Base-by-base conservation (phyloP, 23 red algal genomes). In the Cyanidium caldarium region DNA sequence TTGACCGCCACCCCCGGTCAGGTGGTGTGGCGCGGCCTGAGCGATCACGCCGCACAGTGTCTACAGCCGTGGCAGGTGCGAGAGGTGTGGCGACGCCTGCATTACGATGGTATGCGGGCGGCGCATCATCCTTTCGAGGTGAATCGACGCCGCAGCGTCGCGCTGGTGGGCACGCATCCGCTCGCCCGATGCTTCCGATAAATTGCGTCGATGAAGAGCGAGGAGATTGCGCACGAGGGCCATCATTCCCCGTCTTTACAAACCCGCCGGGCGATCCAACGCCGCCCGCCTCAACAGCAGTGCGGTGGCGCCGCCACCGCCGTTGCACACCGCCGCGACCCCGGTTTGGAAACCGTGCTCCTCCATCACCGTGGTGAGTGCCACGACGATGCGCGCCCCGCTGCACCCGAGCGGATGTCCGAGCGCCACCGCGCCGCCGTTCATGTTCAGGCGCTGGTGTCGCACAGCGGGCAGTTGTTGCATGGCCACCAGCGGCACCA, bases 281-380 rank as follows among this genome's bases (percentile, higher is more conserved):
- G 51, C 51, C 10, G 31, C 10, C 31, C 66, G 34, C 40, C 66
- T 12, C 16, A 85, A 23, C 17, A 89, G 73, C 34, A 98, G 58
- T 58, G 92, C 92, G 35, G 92, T 72, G 35, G 84, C 78, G 12
- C 92, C 92, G 35, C 92, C 92, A 2, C 92, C 92, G 42, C 92
- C 92, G 44, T 98, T 98, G 66, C 92, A 98, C 35, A 98, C 80
- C 0, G 80, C 92, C 1, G 92, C 85, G 5, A 88, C 81, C 7
- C 92, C 92, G 5, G 66, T 40, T 14, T 34, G 34, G 28, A 42
- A 78, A 28, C 69, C 25, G 21, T 51, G 79, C 41, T 88, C 45
- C 42, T 69, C 44, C 44, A 98, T 40, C 34, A 84, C 84, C 29
- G 34, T 74, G 13, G 84, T 35, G 31, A 98, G 69, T 44, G 92